Base-by-base conservation (phyloP, 2,329 filamentous ascomycete species). In the Pseudogymnoascus sp. region DNA sequence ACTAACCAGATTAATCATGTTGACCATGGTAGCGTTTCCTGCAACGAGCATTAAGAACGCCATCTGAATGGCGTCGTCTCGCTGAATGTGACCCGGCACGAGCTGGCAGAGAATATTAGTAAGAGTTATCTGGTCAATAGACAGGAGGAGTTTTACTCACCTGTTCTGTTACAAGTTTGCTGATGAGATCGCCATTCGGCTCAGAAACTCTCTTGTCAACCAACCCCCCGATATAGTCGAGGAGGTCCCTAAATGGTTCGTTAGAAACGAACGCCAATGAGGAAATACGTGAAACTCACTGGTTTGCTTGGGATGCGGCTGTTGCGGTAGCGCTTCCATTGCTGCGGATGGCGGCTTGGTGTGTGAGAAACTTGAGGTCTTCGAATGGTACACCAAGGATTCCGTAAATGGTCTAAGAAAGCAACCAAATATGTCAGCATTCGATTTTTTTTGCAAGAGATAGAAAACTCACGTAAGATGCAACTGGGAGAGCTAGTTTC, bases 21-120 rank as follows among this genome's bases (percentile, higher is more conserved):
- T 81, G 3, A 82, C 76, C 77, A 82, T 79, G 0, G 80, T 81
- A 0, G 80, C 80, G 38, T 82, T 83, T 1, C 80, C 80, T 0
- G 80, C 79, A 1, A 81, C 79, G 1, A 82, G 75, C 4, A 82
- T 72, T 6, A 82, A 69, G 68, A 82, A 82, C 0, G 79, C 78
- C 56, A 82, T 79, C 63, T 80, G 78, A 0, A 81, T 60, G 3
- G 67, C 66, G 59, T 69, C 66, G n/a, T 63, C 64, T 63, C 69
- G 70, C 11, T 68, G 61, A 16, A 77, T 66, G 62, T 74, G 65
- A 3, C 74, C 73, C 3, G 69, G 70, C 9, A 68, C 69, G 46
- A 75, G 65, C 65, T 68, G 68, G 25, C 69, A 67, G 14, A 65
- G 66, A 43, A 72, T 67, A 8, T 74, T 38, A 18, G 38, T 63